A percentile compares a stretch with the other conserved stretches of the same genome.
Conservation (phyloP, 345 rosid species). For the Citrus maxima region DNA sequence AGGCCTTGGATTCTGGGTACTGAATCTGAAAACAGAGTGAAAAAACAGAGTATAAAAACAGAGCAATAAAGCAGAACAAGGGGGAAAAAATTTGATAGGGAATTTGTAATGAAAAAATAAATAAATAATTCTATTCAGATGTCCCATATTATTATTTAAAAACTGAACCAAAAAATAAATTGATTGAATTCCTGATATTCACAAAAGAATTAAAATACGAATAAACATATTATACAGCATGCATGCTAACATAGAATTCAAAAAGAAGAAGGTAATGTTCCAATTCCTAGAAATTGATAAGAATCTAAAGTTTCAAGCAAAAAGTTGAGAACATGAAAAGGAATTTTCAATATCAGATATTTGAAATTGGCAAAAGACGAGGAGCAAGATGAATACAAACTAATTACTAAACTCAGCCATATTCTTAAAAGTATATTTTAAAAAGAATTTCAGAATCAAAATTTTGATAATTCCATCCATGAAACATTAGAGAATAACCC, state of each 20-base stretch:
- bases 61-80: too few relatives aligned
- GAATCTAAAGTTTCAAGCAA: neutral
- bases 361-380: neutral
- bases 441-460: neutral
- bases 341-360: neutral
- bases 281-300: neutral
- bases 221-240: neutral
- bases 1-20: constrained; percentile 16
- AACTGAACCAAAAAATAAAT: neutral
- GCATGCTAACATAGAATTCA: neutral
- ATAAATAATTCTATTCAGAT: neutral
- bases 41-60: neutral
- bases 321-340: neutral
- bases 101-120: neutral
- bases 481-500: too few relatives aligned
- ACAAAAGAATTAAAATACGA: neutral
- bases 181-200: neutral
- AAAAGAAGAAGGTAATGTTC: neutral
- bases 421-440: too few relatives aligned
- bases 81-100: neutral
- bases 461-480: neutral
- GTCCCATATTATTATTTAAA: neutral
- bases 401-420: neutral
- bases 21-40: constrained; percentile 20
- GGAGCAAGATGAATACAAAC: neutral